Evolutionary conservation across 1,284 basidiomycete species (phyloP).

Genomic region (Leccinum fallax): DNA sequence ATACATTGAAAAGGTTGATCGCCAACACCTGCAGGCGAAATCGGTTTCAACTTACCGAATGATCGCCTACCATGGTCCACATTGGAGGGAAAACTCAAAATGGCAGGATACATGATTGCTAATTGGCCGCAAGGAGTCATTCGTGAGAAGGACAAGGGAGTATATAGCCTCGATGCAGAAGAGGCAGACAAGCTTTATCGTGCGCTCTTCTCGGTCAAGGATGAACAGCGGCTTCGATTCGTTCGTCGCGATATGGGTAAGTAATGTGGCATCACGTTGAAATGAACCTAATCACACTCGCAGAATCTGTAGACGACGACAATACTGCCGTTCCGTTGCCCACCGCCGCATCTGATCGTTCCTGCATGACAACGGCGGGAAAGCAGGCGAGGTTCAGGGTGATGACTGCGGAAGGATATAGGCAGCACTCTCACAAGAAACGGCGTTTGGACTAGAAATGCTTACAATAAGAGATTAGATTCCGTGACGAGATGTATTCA

Average conservation of each 20-base stretch:
- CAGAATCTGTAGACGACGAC: background rate
- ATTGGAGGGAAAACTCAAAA: no score
- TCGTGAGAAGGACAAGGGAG: constrained; percentile 1
- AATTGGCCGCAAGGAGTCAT: background rate
- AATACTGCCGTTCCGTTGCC: background rate
- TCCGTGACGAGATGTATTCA: no score
- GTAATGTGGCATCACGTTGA: background rate
- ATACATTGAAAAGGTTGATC: no score
- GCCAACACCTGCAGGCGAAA: no score
- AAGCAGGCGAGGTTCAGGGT: background rate
- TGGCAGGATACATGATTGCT: no score
- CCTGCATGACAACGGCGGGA: background rate
- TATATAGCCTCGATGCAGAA: background rate
- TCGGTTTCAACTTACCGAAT: no score
- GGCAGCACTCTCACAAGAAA: no score
- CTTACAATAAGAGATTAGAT: no score
- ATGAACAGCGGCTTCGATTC: background rate
- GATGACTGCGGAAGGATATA: background rate
- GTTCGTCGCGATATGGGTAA: background rate
- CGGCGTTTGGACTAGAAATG: no score
- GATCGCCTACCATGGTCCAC: no score
- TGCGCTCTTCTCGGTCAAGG: background rate
- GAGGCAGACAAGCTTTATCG: constrained; percentile 1
- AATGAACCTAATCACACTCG: no score
- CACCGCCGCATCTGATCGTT: background rate